Evolutionary conservation across 306 rosid species (phyloP).

Genomic region (Vicia faba): DNA sequence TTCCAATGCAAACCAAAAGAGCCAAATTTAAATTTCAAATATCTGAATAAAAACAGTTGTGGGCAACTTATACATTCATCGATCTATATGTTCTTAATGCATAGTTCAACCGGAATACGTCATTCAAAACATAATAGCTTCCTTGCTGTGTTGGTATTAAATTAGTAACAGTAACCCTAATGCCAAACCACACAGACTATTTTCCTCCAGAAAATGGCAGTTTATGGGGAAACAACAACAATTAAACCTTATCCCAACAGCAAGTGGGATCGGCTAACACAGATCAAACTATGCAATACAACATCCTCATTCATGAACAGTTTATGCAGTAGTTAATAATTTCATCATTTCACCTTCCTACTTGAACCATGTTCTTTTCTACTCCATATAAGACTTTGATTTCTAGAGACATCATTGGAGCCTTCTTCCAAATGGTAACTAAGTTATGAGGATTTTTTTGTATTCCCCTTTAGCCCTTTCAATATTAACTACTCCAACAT

Average conservation of each 20-base stretch:
- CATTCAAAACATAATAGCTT: slow-evolving; percentile 87
- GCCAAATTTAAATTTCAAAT: slow-evolving; percentile 41
- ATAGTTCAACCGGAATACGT: slow-evolving; percentile 92
- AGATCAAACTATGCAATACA: too few relatives aligned
- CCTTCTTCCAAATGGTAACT: background rate
- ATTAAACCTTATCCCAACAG: too few relatives aligned
- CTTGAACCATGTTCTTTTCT: background rate
- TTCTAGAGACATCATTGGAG: background rate
- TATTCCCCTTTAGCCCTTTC: background rate
- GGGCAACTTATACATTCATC: slow-evolving; percentile 26
- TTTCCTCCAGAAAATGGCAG: background rate
- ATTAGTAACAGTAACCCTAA: background rate
- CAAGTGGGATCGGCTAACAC: too few relatives aligned
- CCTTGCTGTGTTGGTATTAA: slow-evolving; percentile 91
- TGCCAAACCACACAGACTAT: background rate
- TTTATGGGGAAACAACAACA: too few relatives aligned
- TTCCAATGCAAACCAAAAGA: slow-evolving; percentile 44
- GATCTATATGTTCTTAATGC: slow-evolving; percentile 59
- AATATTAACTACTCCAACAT: background rate
- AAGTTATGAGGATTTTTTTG: background rate
- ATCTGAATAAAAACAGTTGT: slow-evolving; percentile 42
- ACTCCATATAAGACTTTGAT: slow-evolving; percentile 2
- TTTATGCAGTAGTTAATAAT: background rate
- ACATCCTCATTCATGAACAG: too few relatives aligned
- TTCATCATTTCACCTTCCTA: background rate